Conservation (phyloP, 2,329 filamentous ascomycete genomes). For the Coniosporium tulheliwenetii region DNA sequence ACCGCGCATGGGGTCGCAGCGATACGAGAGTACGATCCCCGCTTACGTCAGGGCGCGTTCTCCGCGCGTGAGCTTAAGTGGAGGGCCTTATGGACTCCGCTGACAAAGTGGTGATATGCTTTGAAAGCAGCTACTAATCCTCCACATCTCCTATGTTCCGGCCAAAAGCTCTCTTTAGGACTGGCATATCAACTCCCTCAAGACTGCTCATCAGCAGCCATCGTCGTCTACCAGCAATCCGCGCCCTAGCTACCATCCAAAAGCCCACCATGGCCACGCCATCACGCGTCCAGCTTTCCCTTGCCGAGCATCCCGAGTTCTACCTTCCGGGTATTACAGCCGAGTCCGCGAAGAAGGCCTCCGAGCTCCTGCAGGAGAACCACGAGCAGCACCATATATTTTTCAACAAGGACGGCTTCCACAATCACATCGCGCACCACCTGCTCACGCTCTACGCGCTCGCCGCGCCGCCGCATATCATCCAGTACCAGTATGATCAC, state of each 20-base stretch:
- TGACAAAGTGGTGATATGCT: no score
- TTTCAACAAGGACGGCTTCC: slow-evolving; percentile 61
- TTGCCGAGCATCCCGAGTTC: slow-evolving; percentile 29
- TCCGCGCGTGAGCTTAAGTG: no score
- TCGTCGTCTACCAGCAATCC: no score
- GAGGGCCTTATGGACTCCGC: no score
- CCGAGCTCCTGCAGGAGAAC: slow-evolving; percentile 60
- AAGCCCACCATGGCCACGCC: slow-evolving; percentile 31
- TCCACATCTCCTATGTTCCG: no score
- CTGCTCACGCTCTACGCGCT: slow-evolving; percentile 64
- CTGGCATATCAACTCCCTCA: no score
- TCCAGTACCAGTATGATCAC: slow-evolving; percentile 48
- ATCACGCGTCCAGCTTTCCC: slow-evolving; percentile 28
- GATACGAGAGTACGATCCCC: no score
- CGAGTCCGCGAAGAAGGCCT: slow-evolving; percentile 46
- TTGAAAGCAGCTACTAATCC: no score
- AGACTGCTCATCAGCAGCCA: no score
- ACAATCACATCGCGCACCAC: slow-evolving; percentile 71
- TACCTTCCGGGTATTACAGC: slow-evolving; percentile 30
- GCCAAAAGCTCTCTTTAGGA: no score
- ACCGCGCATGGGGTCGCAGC: no score
- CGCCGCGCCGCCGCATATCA: slow-evolving; percentile 42
- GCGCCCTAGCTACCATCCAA: neutral
- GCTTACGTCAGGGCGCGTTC: no score
- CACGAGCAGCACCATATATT: slow-evolving; percentile 63